These are phyloP conservation scores for Saccharomyces hybrid DNA, from an alignment of 1,139 yeast genomes.

Conservation along the genomic window DNA sequence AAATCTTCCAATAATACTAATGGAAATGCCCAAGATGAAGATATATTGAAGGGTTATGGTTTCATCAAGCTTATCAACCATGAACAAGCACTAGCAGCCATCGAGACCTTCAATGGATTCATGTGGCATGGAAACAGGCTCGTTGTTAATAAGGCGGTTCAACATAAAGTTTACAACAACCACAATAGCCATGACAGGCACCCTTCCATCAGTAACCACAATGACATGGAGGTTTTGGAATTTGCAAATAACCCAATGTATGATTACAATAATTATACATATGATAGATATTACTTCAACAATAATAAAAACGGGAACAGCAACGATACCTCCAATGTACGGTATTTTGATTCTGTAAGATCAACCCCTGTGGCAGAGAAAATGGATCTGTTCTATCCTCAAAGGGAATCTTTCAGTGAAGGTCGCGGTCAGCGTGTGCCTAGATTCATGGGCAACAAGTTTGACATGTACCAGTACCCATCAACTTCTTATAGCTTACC, in stretches of 20 bases:
- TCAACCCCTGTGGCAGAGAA: neutral
- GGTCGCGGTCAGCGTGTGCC: constrained; percentile 5
- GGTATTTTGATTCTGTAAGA: neutral
- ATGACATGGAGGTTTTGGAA: neutral
- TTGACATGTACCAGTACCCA: constrained; percentile 9
- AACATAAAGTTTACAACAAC: constrained; percentile 12
- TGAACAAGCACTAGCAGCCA: constrained; percentile 37
- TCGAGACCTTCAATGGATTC: constrained; percentile 34
- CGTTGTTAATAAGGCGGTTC: constrained; percentile 30
- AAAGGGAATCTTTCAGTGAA: constrained; percentile 2
- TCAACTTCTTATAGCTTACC: constrained; percentile 18
- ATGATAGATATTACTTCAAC: neutral
- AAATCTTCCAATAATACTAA: neutral
- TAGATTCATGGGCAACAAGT: constrained; percentile 4
- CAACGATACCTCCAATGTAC: neutral
- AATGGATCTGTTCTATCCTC: constrained; percentile 1
- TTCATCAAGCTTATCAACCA: constrained; percentile 40
- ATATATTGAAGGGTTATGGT: constrained; percentile 38
- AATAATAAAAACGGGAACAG: neutral
- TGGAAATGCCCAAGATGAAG: constrained; percentile 12
- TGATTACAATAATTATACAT: neutral
- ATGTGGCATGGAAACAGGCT: constrained; percentile 22
- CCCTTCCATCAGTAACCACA: neutral
- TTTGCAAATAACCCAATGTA: neutral
- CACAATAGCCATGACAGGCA: neutral